These are phyloP conservation scores for Daldinia decipiens DNA, from an alignment of 495 filamentous ascomycete species.

Conservation along the genomic window DNA sequence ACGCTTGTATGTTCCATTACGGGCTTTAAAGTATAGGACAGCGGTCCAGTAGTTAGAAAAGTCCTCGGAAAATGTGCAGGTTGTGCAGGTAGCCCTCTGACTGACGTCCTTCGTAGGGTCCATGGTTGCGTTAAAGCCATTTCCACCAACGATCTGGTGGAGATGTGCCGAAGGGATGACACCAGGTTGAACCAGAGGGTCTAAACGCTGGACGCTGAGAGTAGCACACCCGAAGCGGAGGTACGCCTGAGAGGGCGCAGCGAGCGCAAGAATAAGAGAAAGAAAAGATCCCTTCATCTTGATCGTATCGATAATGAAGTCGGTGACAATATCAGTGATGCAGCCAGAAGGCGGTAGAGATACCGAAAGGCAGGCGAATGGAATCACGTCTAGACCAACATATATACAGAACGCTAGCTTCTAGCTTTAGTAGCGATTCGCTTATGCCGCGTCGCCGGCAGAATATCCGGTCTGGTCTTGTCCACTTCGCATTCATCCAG, in stretches of 20 bases:
- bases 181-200: constrained; percentile 50
- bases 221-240: constrained; percentile 53
- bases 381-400: constrained; percentile 12
- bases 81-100: constrained; percentile 48
- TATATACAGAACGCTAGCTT: constrained; percentile 30
- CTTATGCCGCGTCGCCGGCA: constrained; percentile 38
- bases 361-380: constrained; percentile 8
- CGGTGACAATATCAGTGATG: constrained; percentile 15
- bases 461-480: constrained; percentile 29
- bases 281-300: constrained; percentile 51
- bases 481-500: constrained; percentile 43
- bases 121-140: constrained; percentile 52
- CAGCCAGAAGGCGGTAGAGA: constrained; percentile 21
- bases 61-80: constrained; percentile 51
- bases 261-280: constrained; percentile 45
- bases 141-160: constrained; percentile 51
- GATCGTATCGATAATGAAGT: constrained; percentile 28
- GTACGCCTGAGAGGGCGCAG: constrained; percentile 46
- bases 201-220: constrained; percentile 53
- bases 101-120: constrained; percentile 35
- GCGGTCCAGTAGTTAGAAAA: constrained; percentile 54
- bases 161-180: constrained; percentile 46
- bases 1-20: constrained; percentile 55
- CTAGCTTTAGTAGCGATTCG: constrained; percentile 12
- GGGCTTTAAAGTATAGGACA: constrained; percentile 52